Evolutionary conservation across 2,329 filamentous ascomycete species (phyloP), one percentile per base, ranked within the genome.

Genomic region (Stachybotrys echinatus): DNA sequence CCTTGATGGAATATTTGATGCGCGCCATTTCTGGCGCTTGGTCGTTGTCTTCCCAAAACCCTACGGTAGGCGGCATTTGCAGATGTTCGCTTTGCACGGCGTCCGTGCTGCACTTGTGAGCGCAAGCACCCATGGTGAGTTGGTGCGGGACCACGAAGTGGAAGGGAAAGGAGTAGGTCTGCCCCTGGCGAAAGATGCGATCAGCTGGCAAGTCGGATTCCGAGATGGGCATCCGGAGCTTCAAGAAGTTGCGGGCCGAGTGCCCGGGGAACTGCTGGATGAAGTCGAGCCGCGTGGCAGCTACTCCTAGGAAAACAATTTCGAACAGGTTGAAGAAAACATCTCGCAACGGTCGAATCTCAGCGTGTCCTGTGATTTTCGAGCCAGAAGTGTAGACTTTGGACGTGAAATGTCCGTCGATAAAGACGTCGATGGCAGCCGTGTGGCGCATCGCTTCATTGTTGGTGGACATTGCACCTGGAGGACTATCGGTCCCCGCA

Each of bases 91-190:
- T 76, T 48, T 71, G 70, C 23, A 83, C 68, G 44, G 66, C 66
- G n/a, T 68, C 65, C 39, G 69, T 69, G 39, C 68, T 65, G 48
- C 73, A 70, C 23, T 62, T 56, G 65, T 83, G 79, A 57, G 67
- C 75, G 69, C 80, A 83, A 18, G 79, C 77, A 51, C 72, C 73
- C 46, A 82, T 68, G 18, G 79, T 82, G 52, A 83, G 74, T 48
- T 81, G 74, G 55, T 71, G 69, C n/a, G 80, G 80, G 17, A 83
- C 73, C 51, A 83, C 74, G 55, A 83, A 83, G 65, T 79, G 65
- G 67, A 83, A 80, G n/a, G 79, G 79, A 21, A 83, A 63, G 14
- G 59, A 71, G 63, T 80, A 79, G 22, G 68, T 70, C 54, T 62
- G 62, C 2, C 72, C 76, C n/a, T 71, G 67, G 61, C 75, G 66